phyloP scores from a whole-genome alignment of 116 monocot genomes.

The Dioscorea cayenensis region DNA sequence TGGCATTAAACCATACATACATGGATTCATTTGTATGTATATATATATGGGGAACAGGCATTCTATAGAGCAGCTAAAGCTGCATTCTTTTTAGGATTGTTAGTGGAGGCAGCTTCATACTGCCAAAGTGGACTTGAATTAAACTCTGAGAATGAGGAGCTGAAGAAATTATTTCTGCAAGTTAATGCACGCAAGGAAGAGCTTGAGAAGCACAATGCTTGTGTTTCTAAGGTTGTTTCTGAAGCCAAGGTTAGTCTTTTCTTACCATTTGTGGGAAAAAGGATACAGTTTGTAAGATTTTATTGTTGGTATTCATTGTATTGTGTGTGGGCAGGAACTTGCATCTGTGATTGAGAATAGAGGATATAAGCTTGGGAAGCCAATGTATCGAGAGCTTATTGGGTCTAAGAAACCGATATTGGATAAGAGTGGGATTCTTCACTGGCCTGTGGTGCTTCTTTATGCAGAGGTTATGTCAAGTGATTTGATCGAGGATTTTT shows the following conservation, averaged over 20 bases:
- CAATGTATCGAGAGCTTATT: constrained; percentile 78
- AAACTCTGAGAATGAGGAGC: constrained; percentile 66
- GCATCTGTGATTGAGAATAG: constrained; percentile 55
- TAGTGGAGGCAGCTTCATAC: constrained; percentile 57
- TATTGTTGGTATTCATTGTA: background rate
- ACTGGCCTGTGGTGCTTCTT: constrained; percentile 97
- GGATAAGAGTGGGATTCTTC: constrained; percentile 60
- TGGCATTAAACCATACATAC: background rate
- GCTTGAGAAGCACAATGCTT: constrained; percentile 35
- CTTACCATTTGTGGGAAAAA: background rate
- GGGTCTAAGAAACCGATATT: constrained; percentile 62
- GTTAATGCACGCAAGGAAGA: constrained; percentile 41
- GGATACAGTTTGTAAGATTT: background rate
- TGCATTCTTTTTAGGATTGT: constrained; percentile 51
- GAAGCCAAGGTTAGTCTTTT: constrained; percentile 60
- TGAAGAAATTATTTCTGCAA: constrained; percentile 56
- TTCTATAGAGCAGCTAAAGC: constrained; percentile 92
- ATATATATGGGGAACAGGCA: constrained; percentile 43
- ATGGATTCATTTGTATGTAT: background rate
- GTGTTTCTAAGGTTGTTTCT: constrained; percentile 44
- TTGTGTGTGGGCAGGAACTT: constrained; percentile 46
- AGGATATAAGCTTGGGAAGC: constrained; percentile 71
- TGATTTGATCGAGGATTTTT: constrained; percentile 92
- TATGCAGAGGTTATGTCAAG: constrained; percentile 99
- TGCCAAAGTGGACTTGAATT: constrained; percentile 67